Conservation (phyloP, 306 rosid genomes). For the cucumber (Cucumis sativus) region Cucumber_9930_V3 NC_026657.2:35189001-35189500, state of each 20-base stretch:
- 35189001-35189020: background rate
- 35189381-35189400: too few relatives aligned
- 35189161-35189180: conserved; percentile 1
- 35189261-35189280: background rate
- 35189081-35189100: background rate
- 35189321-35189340: too few relatives aligned
- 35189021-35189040: background rate
- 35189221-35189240: background rate
- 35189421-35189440: too few relatives aligned
- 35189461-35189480: background rate
- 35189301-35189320: background rate
- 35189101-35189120: background rate
- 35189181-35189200: conserved; percentile 4
- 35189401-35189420: too few relatives aligned
- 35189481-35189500: background rate
- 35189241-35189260: background rate
- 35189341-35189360: too few relatives aligned
- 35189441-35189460: too few relatives aligned
- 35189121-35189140: background rate
- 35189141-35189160: background rate
- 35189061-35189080: background rate
- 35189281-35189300: background rate
- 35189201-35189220: background rate
- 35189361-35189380: too few relatives aligned
- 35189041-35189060: background rate